Base-by-base conservation (phyloP, 805 yeast genomes). In the Candida piceae region DNA sequence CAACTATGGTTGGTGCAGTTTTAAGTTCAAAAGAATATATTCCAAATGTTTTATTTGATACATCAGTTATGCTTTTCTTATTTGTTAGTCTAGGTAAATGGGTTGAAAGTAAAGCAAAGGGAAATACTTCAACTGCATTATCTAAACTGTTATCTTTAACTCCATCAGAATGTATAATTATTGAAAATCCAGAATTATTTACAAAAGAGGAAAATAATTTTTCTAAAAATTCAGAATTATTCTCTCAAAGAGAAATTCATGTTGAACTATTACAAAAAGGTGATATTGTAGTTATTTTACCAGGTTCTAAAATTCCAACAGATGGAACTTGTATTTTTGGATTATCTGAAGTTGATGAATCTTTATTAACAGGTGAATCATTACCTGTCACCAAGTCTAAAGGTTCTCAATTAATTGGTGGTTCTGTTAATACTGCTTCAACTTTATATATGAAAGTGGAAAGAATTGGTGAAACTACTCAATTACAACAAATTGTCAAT, bases 1-100 rank as follows among this genome's bases (percentile, higher is more conserved):
- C 76, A 18, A 73, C 93, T 0, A 75, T 87, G 43, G 21, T 72
- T 1, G 58, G 68, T 24, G 67, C 76, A 7, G 63, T 77, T 15
- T 47, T 72, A 54, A 52, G 58, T 20, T 64, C 70, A n/a, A 59
- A 60, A 8, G 53, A 57, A 0, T 54, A 56, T 35, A 71, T 80
- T 5, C 94, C 96, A 5, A 76, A 72, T 35, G 76, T 82, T 1
- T 66, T 88, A 24, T 89, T 93, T 66, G 97, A 87, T 41, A 88
- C 97, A 0, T 72, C 87, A 1, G 78, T 81, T 12, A 86, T 94
- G 94, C 68, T 93, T 29, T 70, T 90, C 34, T 64, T 80, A 5
- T 93, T 88, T 58, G 88, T 93, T 19, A 74, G 93, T 7, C 64
- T 88, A 31, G 99, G 99, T 3, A 90, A 93, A 62, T 84, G 85